Evolutionary conservation across 306 rosid genomes (phyloP).

Genomic region (Cucumis melo): DNA sequence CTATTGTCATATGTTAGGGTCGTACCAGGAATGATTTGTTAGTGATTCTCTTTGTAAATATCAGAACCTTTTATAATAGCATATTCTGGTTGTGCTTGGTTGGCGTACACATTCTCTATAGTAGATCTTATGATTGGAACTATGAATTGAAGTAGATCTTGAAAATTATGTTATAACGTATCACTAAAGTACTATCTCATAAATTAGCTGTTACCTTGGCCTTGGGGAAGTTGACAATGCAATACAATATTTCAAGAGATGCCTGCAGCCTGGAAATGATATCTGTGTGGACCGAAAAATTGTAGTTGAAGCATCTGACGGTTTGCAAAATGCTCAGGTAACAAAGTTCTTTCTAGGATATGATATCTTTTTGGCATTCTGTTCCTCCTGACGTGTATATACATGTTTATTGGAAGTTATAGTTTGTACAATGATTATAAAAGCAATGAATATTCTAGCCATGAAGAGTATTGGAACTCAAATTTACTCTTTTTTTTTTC

Average conservation of each 20-base stretch:
- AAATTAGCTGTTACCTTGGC: slow-evolving; percentile 66
- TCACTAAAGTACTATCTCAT: neutral
- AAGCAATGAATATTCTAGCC: neutral
- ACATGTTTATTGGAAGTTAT: neutral
- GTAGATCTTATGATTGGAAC: neutral
- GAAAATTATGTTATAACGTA: neutral
- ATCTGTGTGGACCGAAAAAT: slow-evolving; percentile 71
- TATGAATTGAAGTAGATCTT: neutral
- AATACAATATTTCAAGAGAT: slow-evolving; percentile 50
- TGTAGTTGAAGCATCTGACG: slow-evolving; percentile 88
- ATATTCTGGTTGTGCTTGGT: neutral
- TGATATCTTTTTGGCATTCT: neutral
- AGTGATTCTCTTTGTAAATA: neutral
- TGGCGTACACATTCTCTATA: neutral
- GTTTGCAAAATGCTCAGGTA: slow-evolving; percentile 85
- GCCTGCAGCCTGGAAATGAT: slow-evolving; percentile 66
- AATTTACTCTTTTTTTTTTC: too few relatives aligned
- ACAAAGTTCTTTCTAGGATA: neutral
- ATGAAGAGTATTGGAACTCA: neutral
- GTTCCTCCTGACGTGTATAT: neutral
- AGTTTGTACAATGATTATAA: neutral
- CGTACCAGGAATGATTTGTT: neutral
- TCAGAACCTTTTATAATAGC: neutral
- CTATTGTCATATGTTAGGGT: neutral
- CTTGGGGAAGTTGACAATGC: slow-evolving; percentile 86